A percentile compares a stretch with the other conserved stretches of the same genome.
Conservation (phyloP, 169 alveolate species). For the Cryptosporidium andersoni region DNA sequence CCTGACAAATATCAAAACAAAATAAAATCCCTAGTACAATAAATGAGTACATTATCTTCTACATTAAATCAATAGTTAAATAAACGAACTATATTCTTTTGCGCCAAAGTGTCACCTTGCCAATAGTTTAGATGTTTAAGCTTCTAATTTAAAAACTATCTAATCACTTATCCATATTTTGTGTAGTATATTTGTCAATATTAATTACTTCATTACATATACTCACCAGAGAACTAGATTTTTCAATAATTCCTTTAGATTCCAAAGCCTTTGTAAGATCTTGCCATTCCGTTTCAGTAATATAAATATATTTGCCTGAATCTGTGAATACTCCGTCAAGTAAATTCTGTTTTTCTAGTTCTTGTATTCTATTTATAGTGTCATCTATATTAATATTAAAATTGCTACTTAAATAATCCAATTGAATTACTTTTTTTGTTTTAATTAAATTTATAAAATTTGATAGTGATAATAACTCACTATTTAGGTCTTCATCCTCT, state of each 20-base stretch:
- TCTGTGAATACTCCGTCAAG: conserved; percentile 40
- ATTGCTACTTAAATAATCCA: conserved; percentile 19
- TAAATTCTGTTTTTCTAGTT: conserved; percentile 22
- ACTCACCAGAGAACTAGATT: background rate
- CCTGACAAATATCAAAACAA: too few species aligned
- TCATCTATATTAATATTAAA: conserved; percentile 13
- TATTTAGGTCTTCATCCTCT: conserved; percentile 9
- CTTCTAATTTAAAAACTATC: too few species aligned
- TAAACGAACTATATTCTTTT: too few species aligned
- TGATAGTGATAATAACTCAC: background rate
- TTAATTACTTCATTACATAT: conserved; percentile 27
- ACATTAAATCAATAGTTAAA: too few species aligned
- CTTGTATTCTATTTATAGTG: conserved; percentile 17
- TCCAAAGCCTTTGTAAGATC: background rate
- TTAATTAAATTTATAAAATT: conserved; percentile 7
- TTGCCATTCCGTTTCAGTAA: conserved; percentile 30
- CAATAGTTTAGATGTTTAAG: too few species aligned
- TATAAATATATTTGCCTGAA: conserved; percentile 30
- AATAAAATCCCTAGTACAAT: too few species aligned
- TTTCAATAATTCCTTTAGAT: conserved; percentile 6
- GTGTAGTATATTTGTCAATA: background rate
- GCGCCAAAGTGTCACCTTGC: too few species aligned
- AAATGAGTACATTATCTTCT: too few species aligned
- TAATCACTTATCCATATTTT: background rate
- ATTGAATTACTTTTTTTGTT: background rate